These are phyloP conservation scores for Candida qinlingensis DNA, from an alignment of 805 yeast genomes.

Conservation along the genomic window DNA sequence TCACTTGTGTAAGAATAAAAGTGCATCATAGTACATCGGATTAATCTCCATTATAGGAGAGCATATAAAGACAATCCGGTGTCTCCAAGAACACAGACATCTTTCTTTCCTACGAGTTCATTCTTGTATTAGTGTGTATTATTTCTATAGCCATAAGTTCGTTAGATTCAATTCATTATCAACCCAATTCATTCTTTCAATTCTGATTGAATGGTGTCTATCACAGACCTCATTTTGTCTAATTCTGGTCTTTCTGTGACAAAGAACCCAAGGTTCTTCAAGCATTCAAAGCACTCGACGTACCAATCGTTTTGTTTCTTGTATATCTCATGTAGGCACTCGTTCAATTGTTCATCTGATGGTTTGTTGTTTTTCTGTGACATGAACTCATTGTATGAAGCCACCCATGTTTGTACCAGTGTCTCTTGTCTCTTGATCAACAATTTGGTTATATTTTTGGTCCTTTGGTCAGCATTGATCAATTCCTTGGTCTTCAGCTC, in stretches of 20 bases:
- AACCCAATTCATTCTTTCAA: background rate
- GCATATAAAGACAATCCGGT: slow-evolving; percentile 17
- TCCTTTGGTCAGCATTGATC: background rate
- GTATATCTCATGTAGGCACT: background rate
- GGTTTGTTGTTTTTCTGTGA: background rate
- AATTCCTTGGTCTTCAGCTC: background rate
- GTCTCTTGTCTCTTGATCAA: background rate
- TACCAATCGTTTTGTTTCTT: background rate
- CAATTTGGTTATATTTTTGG: background rate
- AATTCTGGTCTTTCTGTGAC: background rate
- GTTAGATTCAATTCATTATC: background rate
- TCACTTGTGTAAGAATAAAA: slow-evolving; percentile 4
- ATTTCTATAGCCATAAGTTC: background rate
- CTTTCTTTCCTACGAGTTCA: background rate
- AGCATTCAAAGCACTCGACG: background rate
- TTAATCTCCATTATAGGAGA: slow-evolving; percentile 5
- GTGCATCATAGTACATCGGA: slow-evolving; percentile 29
- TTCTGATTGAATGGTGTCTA: slow-evolving; percentile 6
- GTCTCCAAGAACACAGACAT: slow-evolving; percentile 28
- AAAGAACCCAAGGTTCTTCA: background rate
- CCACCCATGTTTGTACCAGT: background rate
- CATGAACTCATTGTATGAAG: background rate
- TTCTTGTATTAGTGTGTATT: too few species aligned
- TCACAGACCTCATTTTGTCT: background rate
- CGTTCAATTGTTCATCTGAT: background rate